Evolutionary conservation across 768 basidiomycete genomes (phyloP).

Genomic region (Lactifluus volemus): DNA sequence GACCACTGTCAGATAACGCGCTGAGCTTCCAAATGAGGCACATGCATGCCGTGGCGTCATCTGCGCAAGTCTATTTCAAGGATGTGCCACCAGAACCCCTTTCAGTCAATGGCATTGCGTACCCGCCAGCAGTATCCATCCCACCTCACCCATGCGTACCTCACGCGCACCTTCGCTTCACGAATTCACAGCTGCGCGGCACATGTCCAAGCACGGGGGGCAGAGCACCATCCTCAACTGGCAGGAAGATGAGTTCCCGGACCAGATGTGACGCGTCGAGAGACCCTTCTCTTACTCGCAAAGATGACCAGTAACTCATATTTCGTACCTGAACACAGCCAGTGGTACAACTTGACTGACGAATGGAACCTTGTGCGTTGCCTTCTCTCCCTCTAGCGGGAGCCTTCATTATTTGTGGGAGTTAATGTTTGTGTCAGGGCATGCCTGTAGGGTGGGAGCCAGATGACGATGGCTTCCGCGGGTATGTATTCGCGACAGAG

Average conservation of each 20-base stretch:
- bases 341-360: constrained; percentile 66
- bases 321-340: constrained; percentile 33
- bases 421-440: constrained; percentile 31
- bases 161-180: not conserved
- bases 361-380: constrained; percentile 52
- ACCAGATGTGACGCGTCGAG: constrained; percentile 65
- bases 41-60: constrained; percentile 46
- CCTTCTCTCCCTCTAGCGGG: not conserved
- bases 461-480: constrained; percentile 82
- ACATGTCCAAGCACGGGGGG: constrained; percentile 30
- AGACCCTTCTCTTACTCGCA: constrained; percentile 66
- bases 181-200: not conserved
- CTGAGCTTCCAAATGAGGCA: constrained; percentile 60
- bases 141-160: not conserved
- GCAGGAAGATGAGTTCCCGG: constrained; percentile 55
- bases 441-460: constrained; percentile 87
- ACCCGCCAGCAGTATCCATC: constrained; percentile 24
- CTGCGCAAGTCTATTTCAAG: constrained; percentile 50
- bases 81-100: constrained; percentile 31
- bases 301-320: constrained; percentile 92
- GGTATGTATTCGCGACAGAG: constrained; percentile 76
- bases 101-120: constrained; percentile 22
- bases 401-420: not conserved
- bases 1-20: not conserved
- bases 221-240: constrained; percentile 34